These are phyloP conservation scores for Acephala macrosclerotiorum DNA, from an alignment of 2,329 filamentous ascomycete genomes.

Conservation along the genomic window DNA sequence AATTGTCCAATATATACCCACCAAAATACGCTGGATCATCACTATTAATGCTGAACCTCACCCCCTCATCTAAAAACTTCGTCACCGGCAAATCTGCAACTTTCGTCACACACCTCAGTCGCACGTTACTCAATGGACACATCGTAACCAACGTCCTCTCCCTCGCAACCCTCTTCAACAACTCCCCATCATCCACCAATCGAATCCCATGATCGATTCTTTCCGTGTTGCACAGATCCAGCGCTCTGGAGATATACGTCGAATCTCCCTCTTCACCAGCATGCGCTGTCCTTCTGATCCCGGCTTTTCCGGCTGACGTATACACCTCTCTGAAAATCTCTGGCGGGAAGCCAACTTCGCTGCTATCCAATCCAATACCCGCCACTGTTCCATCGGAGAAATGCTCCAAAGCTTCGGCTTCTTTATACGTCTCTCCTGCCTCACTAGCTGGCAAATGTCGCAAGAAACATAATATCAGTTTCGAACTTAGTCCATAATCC, in stretches of 20 bases:
- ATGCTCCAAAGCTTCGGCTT: conserved; percentile 51
- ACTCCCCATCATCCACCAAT: conserved; percentile 63
- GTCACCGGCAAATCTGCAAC: conserved; percentile 54
- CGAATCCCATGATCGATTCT: conserved; percentile 81
- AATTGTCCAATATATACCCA: conserved; percentile 78
- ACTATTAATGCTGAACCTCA: conserved; percentile 56
- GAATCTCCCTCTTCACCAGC: conserved; percentile 78
- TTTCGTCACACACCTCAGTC: conserved; percentile 54
- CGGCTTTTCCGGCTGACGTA: conserved; percentile 55
- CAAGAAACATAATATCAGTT: conserved; percentile 76
- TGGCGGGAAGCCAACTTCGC: conserved; percentile 62
- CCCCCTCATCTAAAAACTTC: conserved; percentile 51
- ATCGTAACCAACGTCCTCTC: conserved; percentile 70
- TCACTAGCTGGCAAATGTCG: conserved; percentile 70
- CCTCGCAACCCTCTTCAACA: conserved; percentile 65
- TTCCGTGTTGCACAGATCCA: conserved; percentile 66
- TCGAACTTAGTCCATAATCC: conserved; percentile 69
- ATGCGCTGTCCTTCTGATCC: conserved; percentile 73
- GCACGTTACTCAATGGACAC: conserved; percentile 78
- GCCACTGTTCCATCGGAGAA: conserved; percentile 60
- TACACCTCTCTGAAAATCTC: conserved; percentile 70
- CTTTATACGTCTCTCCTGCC: conserved; percentile 55
- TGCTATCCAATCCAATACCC: conserved; percentile 74
- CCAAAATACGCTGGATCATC: conserved; percentile 68
- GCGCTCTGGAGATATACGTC: conserved; percentile 68